Percentiles rank a stretch among this genome's conserved stretches.
Evolutionary conservation across 306 rosid species (phyloP).

Genomic region (Citrullus mucosospermus): DNA sequence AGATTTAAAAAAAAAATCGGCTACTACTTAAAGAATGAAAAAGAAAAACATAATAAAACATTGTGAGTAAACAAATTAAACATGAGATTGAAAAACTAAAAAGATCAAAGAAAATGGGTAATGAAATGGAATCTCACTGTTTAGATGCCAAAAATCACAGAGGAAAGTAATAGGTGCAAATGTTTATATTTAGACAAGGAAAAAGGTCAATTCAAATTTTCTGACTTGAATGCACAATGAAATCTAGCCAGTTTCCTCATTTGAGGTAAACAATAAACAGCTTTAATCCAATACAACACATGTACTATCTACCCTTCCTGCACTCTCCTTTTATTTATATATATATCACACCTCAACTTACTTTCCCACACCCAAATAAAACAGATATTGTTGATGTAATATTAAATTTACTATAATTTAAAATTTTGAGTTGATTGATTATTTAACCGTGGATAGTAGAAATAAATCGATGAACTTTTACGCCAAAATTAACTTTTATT

Average conservation of each 20-base stretch:
- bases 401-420: no score
- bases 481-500: no score
- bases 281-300: conserved; percentile 1
- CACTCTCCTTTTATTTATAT: not conserved
- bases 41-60: not conserved
- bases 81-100: not conserved
- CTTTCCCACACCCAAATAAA: no score
- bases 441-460: no score
- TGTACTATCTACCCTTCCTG: not conserved
- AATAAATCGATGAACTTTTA: no score
- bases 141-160: not conserved
- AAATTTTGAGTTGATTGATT: no score
- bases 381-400: no score
- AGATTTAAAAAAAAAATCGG: no score
- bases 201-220: not conserved
- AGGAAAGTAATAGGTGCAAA: not conserved
- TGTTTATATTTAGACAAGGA: not conserved
- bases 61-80: no score
- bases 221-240: not conserved
- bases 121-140: not conserved
- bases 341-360: not conserved
- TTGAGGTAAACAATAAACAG: conserved; percentile 1
- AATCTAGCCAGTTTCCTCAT: conserved; percentile 7
- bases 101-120: not conserved
- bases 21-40: not conserved